Percentiles rank a stretch among this genome's conserved stretches.
phyloP scores from a whole-genome alignment of 2,329 filamentous ascomycete species.

The Xylariaceae sp. region DNA sequence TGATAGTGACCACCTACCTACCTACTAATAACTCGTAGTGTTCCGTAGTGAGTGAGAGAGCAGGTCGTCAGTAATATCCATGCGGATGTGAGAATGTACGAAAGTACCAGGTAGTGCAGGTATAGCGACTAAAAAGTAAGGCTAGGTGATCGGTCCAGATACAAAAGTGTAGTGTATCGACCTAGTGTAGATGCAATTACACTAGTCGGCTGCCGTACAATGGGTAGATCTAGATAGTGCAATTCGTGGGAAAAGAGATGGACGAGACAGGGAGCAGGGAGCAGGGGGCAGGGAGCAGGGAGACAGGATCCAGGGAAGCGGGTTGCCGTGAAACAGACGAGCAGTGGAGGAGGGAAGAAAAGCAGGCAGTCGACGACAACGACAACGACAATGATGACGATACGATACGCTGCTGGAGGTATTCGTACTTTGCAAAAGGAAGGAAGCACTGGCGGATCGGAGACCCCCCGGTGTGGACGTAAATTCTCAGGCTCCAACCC shows the following conservation, averaged over 20 bases:
- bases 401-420: neutral
- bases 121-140: neutral
- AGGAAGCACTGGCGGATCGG: neutral
- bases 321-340: constrained; percentile 14
- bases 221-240: constrained; percentile 17
- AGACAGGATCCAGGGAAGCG: constrained; percentile 4
- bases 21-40: too few relatives aligned
- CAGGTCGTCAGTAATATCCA: too few relatives aligned
- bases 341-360: too few relatives aligned
- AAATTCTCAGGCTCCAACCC: neutral
- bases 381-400: neutral
- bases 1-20: too few relatives aligned
- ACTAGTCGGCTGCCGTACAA: constrained; percentile 14
- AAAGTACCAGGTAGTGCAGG: too few relatives aligned
- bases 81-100: too few relatives aligned
- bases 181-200: constrained; percentile 6
- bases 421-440: neutral
- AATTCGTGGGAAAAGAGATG: constrained; percentile 8
- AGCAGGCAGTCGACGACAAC: neutral
- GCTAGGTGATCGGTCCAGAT: neutral
- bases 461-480: neutral
- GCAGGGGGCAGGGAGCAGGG: constrained; percentile 2
- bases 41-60: too few relatives aligned
- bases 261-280: neutral
- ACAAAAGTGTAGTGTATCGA: neutral